Conservation (phyloP, 2,329 filamentous ascomycete species). For the Botryotinia calthae region DNA sequence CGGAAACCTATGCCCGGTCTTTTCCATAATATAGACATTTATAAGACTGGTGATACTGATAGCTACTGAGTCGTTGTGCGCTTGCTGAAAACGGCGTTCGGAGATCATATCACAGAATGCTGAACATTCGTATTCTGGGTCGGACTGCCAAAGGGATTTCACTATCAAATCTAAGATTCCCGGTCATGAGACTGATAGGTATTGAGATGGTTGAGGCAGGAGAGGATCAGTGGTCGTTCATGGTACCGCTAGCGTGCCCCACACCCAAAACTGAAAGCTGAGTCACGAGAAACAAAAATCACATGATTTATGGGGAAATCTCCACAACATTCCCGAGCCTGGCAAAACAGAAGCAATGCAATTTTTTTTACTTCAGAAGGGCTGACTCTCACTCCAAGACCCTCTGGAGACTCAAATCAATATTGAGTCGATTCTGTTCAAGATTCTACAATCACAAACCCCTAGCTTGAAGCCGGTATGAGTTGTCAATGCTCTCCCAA, state of each 20-base stretch:
- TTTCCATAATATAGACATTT: not conserved
- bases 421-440: too few relatives aligned
- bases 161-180: not conserved
- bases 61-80: not conserved
- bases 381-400: not conserved
- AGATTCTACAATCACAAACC: not conserved
- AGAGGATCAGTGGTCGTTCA: not conserved
- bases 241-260: too few relatives aligned
- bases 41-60: not conserved
- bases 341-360: not conserved
- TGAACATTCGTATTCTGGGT: not conserved
- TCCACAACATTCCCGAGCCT: not conserved
- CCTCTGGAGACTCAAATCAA: not conserved
- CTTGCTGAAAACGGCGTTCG: not conserved
- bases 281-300: not conserved
- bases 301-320: not conserved
- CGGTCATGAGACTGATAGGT: too few relatives aligned
- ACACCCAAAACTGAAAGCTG: not conserved
- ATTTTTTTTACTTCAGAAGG: not conserved
- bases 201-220: not conserved
- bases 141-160: not conserved
- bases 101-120: not conserved
- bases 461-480: not conserved
- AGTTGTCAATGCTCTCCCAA: not conserved
- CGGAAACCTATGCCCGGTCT: too few relatives aligned